Evolutionary conservation across 1,139 yeast species (phyloP), one percentile per base, ranked within the genome.

Genomic region (Suhomyces coccinellae): DNA sequence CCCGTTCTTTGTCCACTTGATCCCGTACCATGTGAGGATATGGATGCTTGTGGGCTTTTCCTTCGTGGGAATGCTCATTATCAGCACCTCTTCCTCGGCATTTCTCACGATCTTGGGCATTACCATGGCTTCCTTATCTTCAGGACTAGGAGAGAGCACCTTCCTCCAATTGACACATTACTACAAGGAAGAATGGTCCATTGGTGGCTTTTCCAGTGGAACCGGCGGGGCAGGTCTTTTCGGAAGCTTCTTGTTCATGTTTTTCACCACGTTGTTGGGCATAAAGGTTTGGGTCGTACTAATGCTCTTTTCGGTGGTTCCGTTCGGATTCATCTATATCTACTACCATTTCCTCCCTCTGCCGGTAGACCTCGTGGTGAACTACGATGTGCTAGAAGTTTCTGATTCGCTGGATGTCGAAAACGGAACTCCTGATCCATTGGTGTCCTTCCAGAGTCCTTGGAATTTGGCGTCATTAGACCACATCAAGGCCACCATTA

Each of bases 151-250:
- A 0, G 99, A 93, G 59, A 73, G 87, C 14, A 87, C 97, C 0
- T 93, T 91, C 53, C 66, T 93, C 40, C 96, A 87, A 61, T 69
- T 93, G 62, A 87, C 97, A 0, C 96, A 89, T 61, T 80, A 69
- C 54, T 84, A 78, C 57, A 73, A 73, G 15, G 75, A 75, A 29
- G 61, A 66, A 15, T 46, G 54, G 40, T 75, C 96, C 3, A 71
- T 93, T 38, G 83, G 87, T 40, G 97, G 96, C 0, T 93, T 95
- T 79, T 86, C 96, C 31, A 79, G 90, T 12, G 99, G 99, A 0
- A 93, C 98, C 0, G 98, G 98, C 0, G 95, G 89, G 11, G 98
- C 99, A 0, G 98, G 98, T 0, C 64, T 91, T 3, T 77, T 81
- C 16, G 99, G 98, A 0, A 83, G 95, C 55, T 72, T 72, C 47